Evolutionary conservation across 2,329 filamentous ascomycete species (phyloP), one percentile per base, ranked within the genome.

Genomic region (Tothia fuscella): DNA sequence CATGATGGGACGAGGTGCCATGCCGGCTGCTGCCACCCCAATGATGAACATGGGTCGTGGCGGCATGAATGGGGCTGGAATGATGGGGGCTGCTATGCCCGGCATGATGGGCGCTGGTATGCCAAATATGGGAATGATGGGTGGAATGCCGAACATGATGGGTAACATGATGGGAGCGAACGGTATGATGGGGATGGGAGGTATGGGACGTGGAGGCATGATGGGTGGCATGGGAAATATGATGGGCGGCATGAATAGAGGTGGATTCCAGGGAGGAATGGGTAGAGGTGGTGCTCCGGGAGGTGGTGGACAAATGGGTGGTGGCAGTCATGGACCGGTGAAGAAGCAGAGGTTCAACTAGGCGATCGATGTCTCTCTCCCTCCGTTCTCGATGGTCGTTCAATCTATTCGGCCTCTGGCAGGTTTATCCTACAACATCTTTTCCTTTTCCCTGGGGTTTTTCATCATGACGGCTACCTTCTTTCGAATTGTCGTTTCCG

Each of bases 171-270:
- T 61, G 28, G 52, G 55, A 46, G 65, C 58, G 39, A 69, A 58
- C 70, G 68, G 46, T 56, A 42, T 33, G 25, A 41, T 45, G 16
- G 38, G 43, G 4, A 22, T 30, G 16, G 25, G 25, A 9, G 41
- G 26, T 25, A 47, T 47, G 43, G 41, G 41, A 25, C 35, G 74
- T 55, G 69, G 73, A 29, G 62, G 67, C 12, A 78, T 78, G 69
- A 38, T 70, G 74, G 47, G 73, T 70, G 61, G 71, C 63, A 55
- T 61, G 56, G 35, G 34, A 16, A 71, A 64, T 39, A 70, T 63
- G 59, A 50, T 61, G 50, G 53, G 61, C 29, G 60, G 59, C 46
- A 66, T 65, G 60, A 68, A 67, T 58, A 61, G 62, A 68, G 60
- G 60, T 54, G 40, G 61, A 55, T 32, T 64, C 59, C 44, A 66